Conservation (phyloP, 805 yeast genomes). For the Wickerhamiella occidentalis region DNA sequence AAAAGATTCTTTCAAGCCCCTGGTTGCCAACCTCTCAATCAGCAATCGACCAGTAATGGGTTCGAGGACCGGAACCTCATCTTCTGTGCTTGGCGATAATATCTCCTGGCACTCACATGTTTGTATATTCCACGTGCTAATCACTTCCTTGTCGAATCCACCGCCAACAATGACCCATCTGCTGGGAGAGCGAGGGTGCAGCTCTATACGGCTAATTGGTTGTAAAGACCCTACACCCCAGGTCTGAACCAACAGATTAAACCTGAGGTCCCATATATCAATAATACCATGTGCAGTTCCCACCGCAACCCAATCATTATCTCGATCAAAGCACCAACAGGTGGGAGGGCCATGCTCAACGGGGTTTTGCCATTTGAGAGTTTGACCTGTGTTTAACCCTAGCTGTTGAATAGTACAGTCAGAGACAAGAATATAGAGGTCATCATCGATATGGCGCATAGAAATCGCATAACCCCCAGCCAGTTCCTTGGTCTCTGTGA, state of each 20-base stretch:
- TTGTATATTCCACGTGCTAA: slow-evolving; percentile 67
- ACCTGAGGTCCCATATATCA: slow-evolving; percentile 72
- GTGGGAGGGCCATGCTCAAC: slow-evolving; percentile 54
- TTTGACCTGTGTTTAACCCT: slow-evolving; percentile 48
- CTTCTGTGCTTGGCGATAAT: slow-evolving; percentile 14
- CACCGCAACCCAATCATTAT: slow-evolving; percentile 49
- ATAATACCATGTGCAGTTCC: slow-evolving; percentile 70
- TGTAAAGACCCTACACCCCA: slow-evolving; percentile 45
- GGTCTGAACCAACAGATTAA: slow-evolving; percentile 44
- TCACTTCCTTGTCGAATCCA: slow-evolving; percentile 47
- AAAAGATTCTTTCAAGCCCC: slow-evolving; percentile 18
- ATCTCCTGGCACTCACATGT: slow-evolving; percentile 44
- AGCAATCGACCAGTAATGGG: slow-evolving; percentile 19
- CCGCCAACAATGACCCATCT: slow-evolving; percentile 50
- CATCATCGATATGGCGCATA: slow-evolving; percentile 30
- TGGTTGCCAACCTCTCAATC: slow-evolving; percentile 17
- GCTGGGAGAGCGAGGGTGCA: slow-evolving; percentile 36
- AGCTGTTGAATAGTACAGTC: slow-evolving; percentile 28
- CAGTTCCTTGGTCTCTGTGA: slow-evolving; percentile 8
- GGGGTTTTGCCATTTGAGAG: slow-evolving; percentile 39
- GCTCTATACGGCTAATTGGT: slow-evolving; percentile 39
- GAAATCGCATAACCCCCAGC: slow-evolving; percentile 33
- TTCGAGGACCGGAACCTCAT: slow-evolving; percentile 16
- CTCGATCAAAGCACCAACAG: slow-evolving; percentile 43
- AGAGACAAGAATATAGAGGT: slow-evolving; percentile 17